Base-by-base conservation (phyloP, 345 rosid species). In the Excoecaria cochinchinensis region DNA sequence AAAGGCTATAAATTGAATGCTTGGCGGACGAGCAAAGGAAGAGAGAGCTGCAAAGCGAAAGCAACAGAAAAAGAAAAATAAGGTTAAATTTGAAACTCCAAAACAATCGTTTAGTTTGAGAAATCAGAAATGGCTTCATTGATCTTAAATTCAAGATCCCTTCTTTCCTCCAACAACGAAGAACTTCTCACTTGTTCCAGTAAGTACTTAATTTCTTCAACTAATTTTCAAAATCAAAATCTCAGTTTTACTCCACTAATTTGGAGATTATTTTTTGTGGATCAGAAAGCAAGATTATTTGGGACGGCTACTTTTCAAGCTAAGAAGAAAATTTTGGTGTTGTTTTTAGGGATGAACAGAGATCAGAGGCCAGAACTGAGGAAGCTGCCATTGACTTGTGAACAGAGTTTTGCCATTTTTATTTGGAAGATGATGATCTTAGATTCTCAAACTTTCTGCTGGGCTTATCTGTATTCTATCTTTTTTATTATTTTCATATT, bases 201-300 rank as follows among this genome's bases (percentile, higher is more conserved):
- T 48, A 68, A 22, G 71, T 25, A 13, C 46, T 40, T 6, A 31
- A 21, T 40, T 6, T 8, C 42, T 15, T 16, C 5, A 42, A 40
- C 10, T 5, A 16, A 16, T n/a, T 7, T 17, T 40, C 48, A 13
- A 13, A 53, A 8, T 53, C 56, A 52, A 52, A 1, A 55, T 55
- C n/a, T 55, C 22, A n/a, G n/a, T n/a, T n/a, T n/a, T 31, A 31
- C 31, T 31, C 31, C 1, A 31, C 31, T 31, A 31, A 31, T 31
- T 31, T 31, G 31, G 31, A 31, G 31, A 31, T 31, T 0, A 31
- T 31, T 31, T 31, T 31, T 31, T 31, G 31, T 56, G 50, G 17
- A 46, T 67, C 71, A 69, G 73, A 59, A 51, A 12, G 73, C 60
- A 69, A 69, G 73, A 36, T 39, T 52, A 51, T 31, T 69, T 7